Base-by-base conservation (phyloP, 2,329 filamentous ascomycete genomes). In the Xylariaceae sp. region DNA sequence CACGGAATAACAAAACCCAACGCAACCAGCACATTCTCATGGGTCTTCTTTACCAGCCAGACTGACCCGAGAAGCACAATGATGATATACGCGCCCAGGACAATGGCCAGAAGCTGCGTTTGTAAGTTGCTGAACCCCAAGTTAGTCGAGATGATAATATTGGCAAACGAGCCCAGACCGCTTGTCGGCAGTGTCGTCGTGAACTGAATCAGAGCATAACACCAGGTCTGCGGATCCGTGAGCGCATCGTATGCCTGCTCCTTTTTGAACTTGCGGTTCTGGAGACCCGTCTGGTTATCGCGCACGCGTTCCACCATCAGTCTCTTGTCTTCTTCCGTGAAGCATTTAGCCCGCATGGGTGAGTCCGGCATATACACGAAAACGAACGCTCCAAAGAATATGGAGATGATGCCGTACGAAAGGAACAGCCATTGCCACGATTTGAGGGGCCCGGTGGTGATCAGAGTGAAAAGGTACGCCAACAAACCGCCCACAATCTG, bases 61-160 rank as follows among this genome's bases (percentile, higher is more conserved):
- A 84, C 81, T 0, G 87, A 88, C 0, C 76, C 76, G 30, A 91
- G 74, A 1, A 92, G 77, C 3, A 90, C 82, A 52, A 87, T 76
- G 62, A 92, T 89, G 66, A 91, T 90, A 65, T 88, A 88, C 45
- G 82, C 83, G 4, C 88, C 88, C 0, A 90, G 76, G 0, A 90
- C 88, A 86, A 92, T 90, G 45, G 87, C 82, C 23, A 92, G 75
- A 1, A 92, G 76, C 73, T 91, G 88, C 0, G 88, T 90, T 72
- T 92, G 75, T 5, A 90, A 76, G 0, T 77, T 75, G 0, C 75
- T 79, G 68, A 91, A 92, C 0, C 86, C 75, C 60, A 92, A 85
- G n/a, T 78, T 77, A 57, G 80, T 82, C 6, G 64, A 66, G 72
- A 92, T 89, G 67, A 92, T 87, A 66, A 92, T 87, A 63, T 87